phyloP scores from a whole-genome alignment of 2,329 filamentous ascomycete species.

The Colletotrichum trifolii region DNA sequence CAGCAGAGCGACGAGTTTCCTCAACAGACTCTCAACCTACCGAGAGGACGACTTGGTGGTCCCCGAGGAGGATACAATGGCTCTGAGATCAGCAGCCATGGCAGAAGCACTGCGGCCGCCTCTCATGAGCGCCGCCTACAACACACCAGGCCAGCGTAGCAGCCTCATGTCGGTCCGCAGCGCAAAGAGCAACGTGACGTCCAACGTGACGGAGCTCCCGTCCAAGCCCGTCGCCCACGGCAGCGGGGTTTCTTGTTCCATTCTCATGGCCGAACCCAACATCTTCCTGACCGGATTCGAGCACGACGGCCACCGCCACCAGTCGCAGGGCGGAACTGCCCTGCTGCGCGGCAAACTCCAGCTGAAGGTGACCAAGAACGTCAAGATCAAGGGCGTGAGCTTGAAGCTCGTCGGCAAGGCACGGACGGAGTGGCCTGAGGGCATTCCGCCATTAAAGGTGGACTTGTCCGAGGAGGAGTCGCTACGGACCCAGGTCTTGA shows the following conservation, averaged over 20 bases:
- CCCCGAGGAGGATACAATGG: conserved; percentile 38
- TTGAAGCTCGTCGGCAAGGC: conserved; percentile 88
- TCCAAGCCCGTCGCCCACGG: conserved; percentile 81
- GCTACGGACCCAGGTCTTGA: conserved; percentile 87
- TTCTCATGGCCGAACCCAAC: conserved; percentile 82
- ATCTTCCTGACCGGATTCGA: conserved; percentile 85
- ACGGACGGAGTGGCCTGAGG: conserved; percentile 95
- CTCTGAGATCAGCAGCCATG: conserved; percentile 34
- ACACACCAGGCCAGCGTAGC: conserved; percentile 52
- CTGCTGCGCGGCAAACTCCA: conserved; percentile 87
- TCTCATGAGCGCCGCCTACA: conserved; percentile 39
- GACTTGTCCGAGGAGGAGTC: conserved; percentile 87
- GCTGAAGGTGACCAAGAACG: conserved; percentile 84
- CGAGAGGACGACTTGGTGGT: conserved; percentile 31
- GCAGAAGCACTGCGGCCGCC: conserved; percentile 34
- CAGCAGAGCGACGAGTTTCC: conserved; percentile 29
- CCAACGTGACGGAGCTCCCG: conserved; percentile 63
- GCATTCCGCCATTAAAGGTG: conserved; percentile 87
- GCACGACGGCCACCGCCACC: conserved; percentile 68
- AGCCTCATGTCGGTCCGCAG: conserved; percentile 63
- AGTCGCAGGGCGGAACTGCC: conserved; percentile 74
- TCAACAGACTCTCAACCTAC: conserved; percentile 29
- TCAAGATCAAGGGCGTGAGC: conserved; percentile 92
- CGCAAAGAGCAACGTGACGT: conserved; percentile 62
- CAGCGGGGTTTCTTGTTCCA: conserved; percentile 79